A percentile compares a stretch with the other conserved stretches of the same genome.
These are phyloP conservation scores for Xenoacremonium recifei DNA, from an alignment of 2,329 filamentous ascomycete species.

Conservation along the genomic window DNA sequence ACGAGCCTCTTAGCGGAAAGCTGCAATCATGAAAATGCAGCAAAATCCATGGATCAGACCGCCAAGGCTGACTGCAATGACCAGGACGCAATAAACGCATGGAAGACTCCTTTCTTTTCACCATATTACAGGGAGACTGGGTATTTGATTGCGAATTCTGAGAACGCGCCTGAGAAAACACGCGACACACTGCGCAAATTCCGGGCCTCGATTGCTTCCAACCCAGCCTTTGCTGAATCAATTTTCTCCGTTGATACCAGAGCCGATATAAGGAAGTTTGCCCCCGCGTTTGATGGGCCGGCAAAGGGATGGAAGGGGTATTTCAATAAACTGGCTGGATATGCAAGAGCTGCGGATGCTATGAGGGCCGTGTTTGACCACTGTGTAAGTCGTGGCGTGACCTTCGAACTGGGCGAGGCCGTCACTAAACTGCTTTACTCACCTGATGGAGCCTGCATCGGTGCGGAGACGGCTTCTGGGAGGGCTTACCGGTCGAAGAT, in stretches of 20 bases:
- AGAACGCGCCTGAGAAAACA: slow-evolving; percentile 46
- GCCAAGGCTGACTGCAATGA: neutral
- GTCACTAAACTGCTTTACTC: slow-evolving; percentile 21
- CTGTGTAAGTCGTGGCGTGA: slow-evolving; percentile 27
- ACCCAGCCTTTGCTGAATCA: slow-evolving; percentile 38
- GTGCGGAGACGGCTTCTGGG: slow-evolving; percentile 13
- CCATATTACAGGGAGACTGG: slow-evolving; percentile 47
- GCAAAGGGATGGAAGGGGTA: slow-evolving; percentile 55
- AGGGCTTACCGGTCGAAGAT: slow-evolving; percentile 29
- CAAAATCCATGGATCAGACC: neutral
- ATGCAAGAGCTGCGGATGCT: slow-evolving; percentile 54
- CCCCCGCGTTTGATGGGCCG: slow-evolving; percentile 50
- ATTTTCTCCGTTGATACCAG: slow-evolving; percentile 35
- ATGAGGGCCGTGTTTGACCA: slow-evolving; percentile 45
- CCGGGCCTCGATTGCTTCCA: slow-evolving; percentile 37
- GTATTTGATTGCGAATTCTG: slow-evolving; percentile 47
- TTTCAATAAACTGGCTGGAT: slow-evolving; percentile 55
- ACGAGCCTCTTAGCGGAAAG: slow-evolving; percentile 13
- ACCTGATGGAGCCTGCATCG: slow-evolving; percentile 6
- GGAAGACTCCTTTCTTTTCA: slow-evolving; percentile 50
- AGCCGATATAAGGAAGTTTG: slow-evolving; percentile 39
- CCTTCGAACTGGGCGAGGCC: slow-evolving; percentile 21
- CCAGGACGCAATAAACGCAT: slow-evolving; percentile 48
- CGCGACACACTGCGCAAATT: slow-evolving; percentile 43
- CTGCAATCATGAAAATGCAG: too few species aligned